Evolutionary conservation across 345 rosid species (phyloP).

Genomic region (Lumnitzera racemosa): DNA sequence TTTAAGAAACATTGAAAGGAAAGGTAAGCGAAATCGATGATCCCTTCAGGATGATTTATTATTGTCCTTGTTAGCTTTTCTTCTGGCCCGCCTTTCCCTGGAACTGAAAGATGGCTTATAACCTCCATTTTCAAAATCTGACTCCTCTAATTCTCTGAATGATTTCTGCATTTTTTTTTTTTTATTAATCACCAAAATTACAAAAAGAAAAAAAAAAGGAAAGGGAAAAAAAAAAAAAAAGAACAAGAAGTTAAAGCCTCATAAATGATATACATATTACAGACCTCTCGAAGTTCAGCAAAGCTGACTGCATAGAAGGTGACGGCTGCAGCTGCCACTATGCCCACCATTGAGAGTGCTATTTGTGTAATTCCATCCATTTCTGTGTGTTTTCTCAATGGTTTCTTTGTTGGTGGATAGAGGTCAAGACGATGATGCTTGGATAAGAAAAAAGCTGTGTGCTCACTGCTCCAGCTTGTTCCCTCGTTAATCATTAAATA

Average conservation of each 20-base stretch:
- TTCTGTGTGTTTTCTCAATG: too few species aligned
- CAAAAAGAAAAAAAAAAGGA: background rate
- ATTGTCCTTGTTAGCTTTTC: constrained; percentile 34
- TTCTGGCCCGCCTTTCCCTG: constrained; percentile 42
- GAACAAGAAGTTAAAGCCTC: background rate
- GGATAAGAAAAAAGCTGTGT: too few species aligned
- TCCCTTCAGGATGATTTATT: too few species aligned
- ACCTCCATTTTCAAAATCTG: constrained; percentile 31
- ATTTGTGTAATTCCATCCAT: constrained; percentile 62
- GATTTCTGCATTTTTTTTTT: constrained; percentile 34
- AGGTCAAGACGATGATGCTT: too few species aligned
- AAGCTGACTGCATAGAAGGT: constrained; percentile 70
- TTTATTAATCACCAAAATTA: background rate
- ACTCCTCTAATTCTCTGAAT: constrained; percentile 41
- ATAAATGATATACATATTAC: background rate
- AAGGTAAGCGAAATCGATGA: too few species aligned
- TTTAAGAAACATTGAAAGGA: too few species aligned
- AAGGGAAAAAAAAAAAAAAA: background rate
- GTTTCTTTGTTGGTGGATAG: too few species aligned
- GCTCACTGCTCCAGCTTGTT: too few species aligned
- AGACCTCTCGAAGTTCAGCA: constrained; percentile 57
- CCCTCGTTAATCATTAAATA: too few species aligned
- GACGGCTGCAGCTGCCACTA: constrained; percentile 53
- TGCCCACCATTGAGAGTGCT: constrained; percentile 54
- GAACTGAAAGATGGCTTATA: constrained; percentile 46